phyloP scores from a whole-genome alignment of 768 basidiomycete species.

The Rhodosporidiobolus sp. region DNA sequence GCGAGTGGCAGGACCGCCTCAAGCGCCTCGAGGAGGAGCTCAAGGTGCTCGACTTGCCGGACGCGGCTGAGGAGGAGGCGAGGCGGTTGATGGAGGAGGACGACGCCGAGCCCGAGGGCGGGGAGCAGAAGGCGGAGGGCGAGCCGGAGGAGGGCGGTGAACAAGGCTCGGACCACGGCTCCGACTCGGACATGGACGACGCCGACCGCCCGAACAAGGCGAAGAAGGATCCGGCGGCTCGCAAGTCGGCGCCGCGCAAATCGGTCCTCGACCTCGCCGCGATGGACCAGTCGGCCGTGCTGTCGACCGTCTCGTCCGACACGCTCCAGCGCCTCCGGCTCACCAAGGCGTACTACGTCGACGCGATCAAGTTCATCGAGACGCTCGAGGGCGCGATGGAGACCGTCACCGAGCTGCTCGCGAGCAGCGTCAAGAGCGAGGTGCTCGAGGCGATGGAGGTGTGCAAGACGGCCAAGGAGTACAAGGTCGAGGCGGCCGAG shows the following conservation, averaged over 20 bases:
- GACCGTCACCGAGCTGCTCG: constrained; percentile 68
- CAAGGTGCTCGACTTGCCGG: constrained; percentile 62
- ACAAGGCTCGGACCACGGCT: constrained; percentile 33
- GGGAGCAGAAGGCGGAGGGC: constrained; percentile 43
- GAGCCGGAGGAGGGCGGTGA: constrained; percentile 51
- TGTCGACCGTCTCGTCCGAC: constrained; percentile 66
- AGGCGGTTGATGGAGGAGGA: constrained; percentile 56
- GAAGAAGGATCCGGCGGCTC: constrained; percentile 52
- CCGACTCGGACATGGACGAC: constrained; percentile 34
- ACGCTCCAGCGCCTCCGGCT: constrained; percentile 66
- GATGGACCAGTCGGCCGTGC: constrained; percentile 66
- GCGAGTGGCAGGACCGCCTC: constrained; percentile 73
- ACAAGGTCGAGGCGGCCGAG: constrained; percentile 73
- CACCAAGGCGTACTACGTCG: constrained; percentile 78
- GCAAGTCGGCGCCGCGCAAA: constrained; percentile 56
- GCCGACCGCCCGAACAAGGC: constrained; percentile 44
- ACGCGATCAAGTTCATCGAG: constrained; percentile 78
- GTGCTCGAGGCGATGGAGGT: constrained; percentile 62
- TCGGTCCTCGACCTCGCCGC: constrained; percentile 59
- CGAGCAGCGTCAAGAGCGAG: constrained; percentile 61
- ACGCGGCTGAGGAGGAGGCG: constrained; percentile 49
- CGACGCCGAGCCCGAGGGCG: constrained; percentile 53
- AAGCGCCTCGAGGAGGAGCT: constrained; percentile 62
- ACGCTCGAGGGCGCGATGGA: constrained; percentile 67
- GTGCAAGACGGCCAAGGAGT: constrained; percentile 76